Evolutionary conservation across 2,329 filamentous ascomycete genomes (phyloP).

Genomic region (Periconia digitata): DNA sequence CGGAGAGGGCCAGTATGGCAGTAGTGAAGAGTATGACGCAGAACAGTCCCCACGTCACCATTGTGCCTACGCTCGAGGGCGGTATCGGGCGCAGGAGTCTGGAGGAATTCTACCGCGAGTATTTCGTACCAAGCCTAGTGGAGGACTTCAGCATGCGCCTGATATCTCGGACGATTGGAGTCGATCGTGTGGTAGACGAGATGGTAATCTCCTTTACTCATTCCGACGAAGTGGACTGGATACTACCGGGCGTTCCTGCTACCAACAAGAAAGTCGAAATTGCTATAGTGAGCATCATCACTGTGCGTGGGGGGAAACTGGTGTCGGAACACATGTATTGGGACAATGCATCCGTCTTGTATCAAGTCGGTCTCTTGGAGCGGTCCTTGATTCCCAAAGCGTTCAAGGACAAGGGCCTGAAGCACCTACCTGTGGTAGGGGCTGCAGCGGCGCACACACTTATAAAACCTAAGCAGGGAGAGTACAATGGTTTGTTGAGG

Average conservation of each 20-base stretch:
- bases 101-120: slow-evolving; percentile 57
- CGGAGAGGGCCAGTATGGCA: slow-evolving; percentile 33
- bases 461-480: slow-evolving; percentile 42
- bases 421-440: slow-evolving; percentile 45
- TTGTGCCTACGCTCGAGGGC: slow-evolving; percentile 48
- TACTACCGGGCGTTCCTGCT: slow-evolving; percentile 58
- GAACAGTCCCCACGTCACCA: slow-evolving; percentile 36
- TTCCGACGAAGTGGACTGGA: slow-evolving; percentile 59
- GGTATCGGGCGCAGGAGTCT: slow-evolving; percentile 47
- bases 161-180: slow-evolving; percentile 58
- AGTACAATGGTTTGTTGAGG: slow-evolving; percentile 45
- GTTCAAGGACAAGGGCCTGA: slow-evolving; percentile 42
- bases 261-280: slow-evolving; percentile 60
- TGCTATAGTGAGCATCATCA: slow-evolving; percentile 58
- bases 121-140: slow-evolving; percentile 58
- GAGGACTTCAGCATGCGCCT: slow-evolving; percentile 56
- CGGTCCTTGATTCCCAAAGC: slow-evolving; percentile 53
- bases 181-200: slow-evolving; percentile 62
- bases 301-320: slow-evolving; percentile 55
- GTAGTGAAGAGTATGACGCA: slow-evolving; percentile 36
- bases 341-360: slow-evolving; percentile 61
- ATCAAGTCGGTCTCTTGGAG: slow-evolving; percentile 59
- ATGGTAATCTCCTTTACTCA: slow-evolving; percentile 60
- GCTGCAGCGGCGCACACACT: slow-evolving; percentile 46
- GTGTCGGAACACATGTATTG: slow-evolving; percentile 61